Base-by-base conservation (phyloP, 2,329 filamentous ascomycete genomes). In the Exserohilum turcica region DNA sequence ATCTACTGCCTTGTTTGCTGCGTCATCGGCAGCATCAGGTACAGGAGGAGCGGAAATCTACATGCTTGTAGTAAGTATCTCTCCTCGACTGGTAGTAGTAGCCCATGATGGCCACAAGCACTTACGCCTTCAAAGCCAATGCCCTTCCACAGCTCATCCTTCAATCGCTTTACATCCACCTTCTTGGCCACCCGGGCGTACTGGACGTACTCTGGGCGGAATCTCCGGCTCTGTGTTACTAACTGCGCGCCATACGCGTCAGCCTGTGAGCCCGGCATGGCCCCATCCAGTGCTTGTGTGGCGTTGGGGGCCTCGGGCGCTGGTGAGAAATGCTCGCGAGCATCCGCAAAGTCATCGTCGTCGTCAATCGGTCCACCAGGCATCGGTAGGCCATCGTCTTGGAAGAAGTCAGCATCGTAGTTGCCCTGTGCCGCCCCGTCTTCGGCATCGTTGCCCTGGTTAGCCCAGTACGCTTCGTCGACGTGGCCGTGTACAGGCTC, bases 391-490 rank as follows among this genome's bases (percentile, higher is more conserved):
- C 84, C 88, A 64, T 93, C 90, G 67, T 97, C 94, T 66, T 94
- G 89, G 79, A 97, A 99, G 83, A 97, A 99, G 74, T 97, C 90
- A 54, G 94, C 93, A 72, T 97, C 92, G 75, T 97, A 99, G 70
- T 95, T 88, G 56, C 92, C 92, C 63, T 85, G 80, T 2, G 83
- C 74, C 1, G 77, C 83, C 38, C 86, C 85, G 19, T 88, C 86
- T 44, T 79, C 48, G 47, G 61, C 48, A 3, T 72, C 69, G 33
- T 72, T 65, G 29, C 63, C 61, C 24, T 70, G 66, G 69, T 84
- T 83, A 5, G 94, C 94, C 92, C 94, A 99, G 78, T 96, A 97
- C 16, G 90, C 92, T 76, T 97, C 93, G 68, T 97, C 91, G 80
- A 97, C 90, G 54, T 96, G 90, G 35, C 86, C 89, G 55, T 87